A percentile compares a stretch with the other conserved stretches of the same genome.
Evolutionary conservation across 345 rosid species (phyloP).

Genomic region (Microthlaspi erraticum): DNA sequence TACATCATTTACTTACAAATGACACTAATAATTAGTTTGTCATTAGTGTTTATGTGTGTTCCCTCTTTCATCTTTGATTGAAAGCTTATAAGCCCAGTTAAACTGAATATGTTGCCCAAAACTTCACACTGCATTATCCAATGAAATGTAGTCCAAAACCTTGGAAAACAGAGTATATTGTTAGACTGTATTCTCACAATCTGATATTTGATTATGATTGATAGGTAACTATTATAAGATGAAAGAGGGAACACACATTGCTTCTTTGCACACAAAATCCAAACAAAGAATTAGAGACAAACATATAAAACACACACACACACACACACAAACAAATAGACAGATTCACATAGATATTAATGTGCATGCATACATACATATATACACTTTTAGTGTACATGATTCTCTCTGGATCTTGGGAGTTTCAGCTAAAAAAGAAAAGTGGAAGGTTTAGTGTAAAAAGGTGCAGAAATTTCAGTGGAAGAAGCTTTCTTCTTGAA

Average conservation of each 20-base stretch:
- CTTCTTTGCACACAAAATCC: slow-evolving; percentile 29
- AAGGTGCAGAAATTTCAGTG: slow-evolving; percentile 27
- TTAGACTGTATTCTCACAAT: not conserved
- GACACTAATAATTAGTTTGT: too few species aligned
- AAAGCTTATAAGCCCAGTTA: too few species aligned
- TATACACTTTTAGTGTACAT: slow-evolving; percentile 23
- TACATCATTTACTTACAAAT: too few species aligned
- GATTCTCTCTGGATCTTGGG: not conserved
- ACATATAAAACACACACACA: slow-evolving; percentile 16
- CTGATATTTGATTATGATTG: slow-evolving; percentile 1
- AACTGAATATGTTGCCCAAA: too few species aligned
- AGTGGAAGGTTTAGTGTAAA: slow-evolving; percentile 54
- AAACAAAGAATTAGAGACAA: slow-evolving; percentile 24
- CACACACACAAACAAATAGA: slow-evolving; percentile 7
- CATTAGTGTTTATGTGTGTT: too few species aligned
- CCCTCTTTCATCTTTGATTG: too few species aligned
- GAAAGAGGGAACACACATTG: slow-evolving; percentile 18
- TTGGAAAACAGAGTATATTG: too few species aligned
- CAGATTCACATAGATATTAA: not conserved
- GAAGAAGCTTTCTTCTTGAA: slow-evolving; percentile 56
- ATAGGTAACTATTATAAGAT: slow-evolving; percentile 3
- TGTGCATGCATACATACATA: slow-evolving; percentile 22
- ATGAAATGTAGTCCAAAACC: too few species aligned
- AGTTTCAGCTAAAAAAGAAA: slow-evolving; percentile 34
- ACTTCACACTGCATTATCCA: too few species aligned